Conservation (phyloP, 768 basidiomycete species). For the Lactarius hatsudake region DNA sequence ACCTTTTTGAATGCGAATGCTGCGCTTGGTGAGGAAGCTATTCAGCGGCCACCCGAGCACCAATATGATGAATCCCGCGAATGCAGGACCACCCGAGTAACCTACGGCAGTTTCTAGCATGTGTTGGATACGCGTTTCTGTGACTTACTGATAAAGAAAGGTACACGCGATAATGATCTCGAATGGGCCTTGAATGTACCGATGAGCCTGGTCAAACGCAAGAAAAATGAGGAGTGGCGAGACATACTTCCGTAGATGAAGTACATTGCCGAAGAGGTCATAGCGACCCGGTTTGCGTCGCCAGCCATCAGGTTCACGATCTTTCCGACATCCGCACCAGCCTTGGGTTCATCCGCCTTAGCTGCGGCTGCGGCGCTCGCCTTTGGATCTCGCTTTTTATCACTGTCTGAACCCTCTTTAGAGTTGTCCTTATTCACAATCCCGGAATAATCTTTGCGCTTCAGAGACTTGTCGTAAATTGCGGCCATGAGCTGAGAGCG, state of each 20-base stretch:
- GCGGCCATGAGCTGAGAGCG: conserved; percentile 78
- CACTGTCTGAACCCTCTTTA: background rate
- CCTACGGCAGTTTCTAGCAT: conserved; percentile 34
- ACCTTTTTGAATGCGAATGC: conserved; percentile 59
- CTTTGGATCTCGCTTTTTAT: conserved; percentile 23
- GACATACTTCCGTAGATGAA: conserved; percentile 62
- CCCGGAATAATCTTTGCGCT: conserved; percentile 80
- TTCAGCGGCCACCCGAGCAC: conserved; percentile 70
- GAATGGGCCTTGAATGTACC: conserved; percentile 52
- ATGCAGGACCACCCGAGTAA: conserved; percentile 69
- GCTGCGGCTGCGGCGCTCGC: conserved; percentile 2
- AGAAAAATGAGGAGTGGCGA: conserved; percentile 9
- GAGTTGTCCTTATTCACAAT: conserved; percentile 53
- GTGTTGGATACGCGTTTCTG: background rate
- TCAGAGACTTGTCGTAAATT: conserved; percentile 87
- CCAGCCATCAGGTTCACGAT: conserved; percentile 88
- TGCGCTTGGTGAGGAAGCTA: conserved; percentile 57
- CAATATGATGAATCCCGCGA: conserved; percentile 71
- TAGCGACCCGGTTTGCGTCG: conserved; percentile 61
- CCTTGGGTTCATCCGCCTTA: conserved; percentile 52
- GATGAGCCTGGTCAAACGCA: background rate
- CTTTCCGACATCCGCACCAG: conserved; percentile 85
- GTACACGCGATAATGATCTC: conserved; percentile 69
- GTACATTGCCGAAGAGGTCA: conserved; percentile 54
- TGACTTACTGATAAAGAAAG: conserved; percentile 70